These are phyloP conservation scores for Prunus persica DNA, from an alignment of 306 rosid species.

Conservation along the genomic window Prunus_persica_NCBIv2 NC_034012.1:8420001-8420500, in stretches of 20 bases:
- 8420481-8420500: no score
- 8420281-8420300: background rate
- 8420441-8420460: no score
- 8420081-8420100: conserved; percentile 55
- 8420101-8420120: conserved; percentile 42
- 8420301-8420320: no score
- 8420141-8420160: conserved; percentile 34
- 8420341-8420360: no score
- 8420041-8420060: conserved; percentile 48
- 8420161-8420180: conserved; percentile 42
- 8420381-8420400: no score
- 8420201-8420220: conserved; percentile 34
- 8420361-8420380: no score
- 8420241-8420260: background rate
- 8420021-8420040: conserved; percentile 39
- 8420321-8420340: no score
- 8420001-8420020: conserved; percentile 38
- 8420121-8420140: conserved; percentile 32
- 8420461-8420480: no score
- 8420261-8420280: no score
- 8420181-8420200: conserved; percentile 33
- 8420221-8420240: conserved; percentile 25
- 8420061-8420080: conserved; percentile 57
- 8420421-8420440: no score
- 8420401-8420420: no score